Conservation (phyloP, 2,329 filamentous ascomycete species). For the Penicillium sp. region DNA sequence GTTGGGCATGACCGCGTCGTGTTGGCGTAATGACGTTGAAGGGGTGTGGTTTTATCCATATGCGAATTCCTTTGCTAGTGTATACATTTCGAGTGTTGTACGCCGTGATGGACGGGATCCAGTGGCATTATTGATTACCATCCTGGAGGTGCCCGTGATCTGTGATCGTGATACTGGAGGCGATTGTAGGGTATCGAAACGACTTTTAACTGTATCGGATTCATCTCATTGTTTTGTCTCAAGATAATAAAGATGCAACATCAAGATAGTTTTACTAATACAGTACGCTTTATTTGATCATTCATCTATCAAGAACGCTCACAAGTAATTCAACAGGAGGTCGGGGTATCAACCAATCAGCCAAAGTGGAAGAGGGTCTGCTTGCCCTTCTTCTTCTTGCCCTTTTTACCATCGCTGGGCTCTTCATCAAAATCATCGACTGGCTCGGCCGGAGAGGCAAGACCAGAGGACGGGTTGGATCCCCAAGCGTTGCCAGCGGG, state of each 20-base stretch:
- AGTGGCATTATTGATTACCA: not conserved
- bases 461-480: slow-evolving; percentile 26
- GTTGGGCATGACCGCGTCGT: slow-evolving; percentile 11
- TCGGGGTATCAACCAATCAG: slow-evolving; percentile 16
- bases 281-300: not conserved
- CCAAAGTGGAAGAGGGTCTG: slow-evolving; percentile 45
- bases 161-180: too few species aligned
- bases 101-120: too few species aligned
- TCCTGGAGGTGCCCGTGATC: too few species aligned
- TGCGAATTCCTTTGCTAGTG: not conserved
- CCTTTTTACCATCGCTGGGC: slow-evolving; percentile 34
- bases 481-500: slow-evolving; percentile 42
- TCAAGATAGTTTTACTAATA: not conserved
- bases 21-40: slow-evolving; percentile 1
- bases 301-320: slow-evolving; percentile 6
- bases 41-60: too few species aligned
- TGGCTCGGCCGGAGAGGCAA: slow-evolving; percentile 23
- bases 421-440: slow-evolving; percentile 24
- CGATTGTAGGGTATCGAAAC: too few species aligned
- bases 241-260: not conserved
- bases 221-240: not conserved
- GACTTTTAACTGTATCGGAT: too few species aligned
- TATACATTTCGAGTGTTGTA: not conserved
- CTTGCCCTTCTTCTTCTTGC: slow-evolving; percentile 45
- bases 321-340: slow-evolving; percentile 1